phyloP scores from a whole-genome alignment of 2,329 filamentous ascomycete species.

The Neonectria coccinea region DNA sequence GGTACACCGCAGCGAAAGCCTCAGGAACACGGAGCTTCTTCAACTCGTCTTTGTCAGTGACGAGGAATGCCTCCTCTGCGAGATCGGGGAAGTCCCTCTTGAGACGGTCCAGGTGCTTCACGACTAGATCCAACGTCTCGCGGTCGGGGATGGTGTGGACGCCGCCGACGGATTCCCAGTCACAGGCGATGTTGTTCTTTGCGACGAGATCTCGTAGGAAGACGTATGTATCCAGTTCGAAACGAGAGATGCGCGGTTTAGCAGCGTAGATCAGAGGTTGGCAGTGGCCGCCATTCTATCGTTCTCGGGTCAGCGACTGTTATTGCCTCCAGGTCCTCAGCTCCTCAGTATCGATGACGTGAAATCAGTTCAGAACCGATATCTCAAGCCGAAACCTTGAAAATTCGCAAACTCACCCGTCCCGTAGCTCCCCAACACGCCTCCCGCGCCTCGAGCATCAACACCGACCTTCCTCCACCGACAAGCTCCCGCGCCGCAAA shows the following conservation, averaged over 20 bases:
- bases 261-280: constrained; percentile 76
- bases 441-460: constrained; percentile 83
- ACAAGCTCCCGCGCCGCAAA: constrained; percentile 75
- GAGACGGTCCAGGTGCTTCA: constrained; percentile 63
- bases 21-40: constrained; percentile 64
- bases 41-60: constrained; percentile 56
- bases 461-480: constrained; percentile 64
- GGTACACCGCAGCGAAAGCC: constrained; percentile 73
- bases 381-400: neutral
- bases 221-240: constrained; percentile 77
- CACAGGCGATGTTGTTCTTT: constrained; percentile 71
- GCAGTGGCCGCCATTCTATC: constrained; percentile 77
- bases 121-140: constrained; percentile 65
- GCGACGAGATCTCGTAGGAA: constrained; percentile 69
- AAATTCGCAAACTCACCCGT: constrained; percentile 64
- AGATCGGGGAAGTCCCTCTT: constrained; percentile 67
- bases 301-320: constrained; percentile 16
- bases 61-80: constrained; percentile 58
- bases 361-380: neutral
- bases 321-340: neutral
- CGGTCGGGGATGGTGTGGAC: constrained; percentile 73
- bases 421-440: constrained; percentile 87
- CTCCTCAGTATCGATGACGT: neutral
- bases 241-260: constrained; percentile 71
- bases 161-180: constrained; percentile 73